Conservation (phyloP, 2,329 filamentous ascomycete genomes). For the Talaromyces verruculosus region DNA sequence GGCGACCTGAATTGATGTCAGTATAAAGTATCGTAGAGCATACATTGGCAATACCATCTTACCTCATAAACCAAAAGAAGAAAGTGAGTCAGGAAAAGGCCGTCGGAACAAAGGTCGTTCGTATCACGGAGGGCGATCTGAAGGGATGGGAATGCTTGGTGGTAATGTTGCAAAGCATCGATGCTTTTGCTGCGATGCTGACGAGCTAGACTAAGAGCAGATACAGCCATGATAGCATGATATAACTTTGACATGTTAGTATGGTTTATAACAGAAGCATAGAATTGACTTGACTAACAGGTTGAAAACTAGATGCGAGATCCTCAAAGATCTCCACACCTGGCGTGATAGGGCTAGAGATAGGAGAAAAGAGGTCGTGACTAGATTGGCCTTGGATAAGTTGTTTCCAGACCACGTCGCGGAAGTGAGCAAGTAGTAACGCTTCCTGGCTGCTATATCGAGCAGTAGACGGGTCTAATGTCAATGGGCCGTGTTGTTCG, state of each 20-base stretch:
- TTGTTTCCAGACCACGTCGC: slow-evolving; percentile 44
- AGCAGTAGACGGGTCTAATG: slow-evolving; percentile 20
- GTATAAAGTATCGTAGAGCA: neutral
- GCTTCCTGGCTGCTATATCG: slow-evolving; percentile 34
- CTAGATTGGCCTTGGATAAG: slow-evolving; percentile 35
- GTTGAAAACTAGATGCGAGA: slow-evolving; percentile 52
- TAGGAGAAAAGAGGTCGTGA: slow-evolving; percentile 24
- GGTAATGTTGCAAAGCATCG: slow-evolving; percentile 56
- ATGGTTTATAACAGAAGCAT: neutral
- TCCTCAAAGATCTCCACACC: slow-evolving; percentile 47
- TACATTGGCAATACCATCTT: slow-evolving; percentile 21
- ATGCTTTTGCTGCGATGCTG: slow-evolving; percentile 48
- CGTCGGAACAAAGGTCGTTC: slow-evolving; percentile 56
- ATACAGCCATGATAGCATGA: slow-evolving; percentile 60
- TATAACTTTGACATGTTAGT: slow-evolving; percentile 46
- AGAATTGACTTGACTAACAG: slow-evolving; percentile 42
- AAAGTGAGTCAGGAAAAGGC: slow-evolving; percentile 58
- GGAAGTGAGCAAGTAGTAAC: slow-evolving; percentile 41
- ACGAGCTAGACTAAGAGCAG: slow-evolving; percentile 53
- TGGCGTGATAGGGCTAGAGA: slow-evolving; percentile 29
- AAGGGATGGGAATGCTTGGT: slow-evolving; percentile 53
- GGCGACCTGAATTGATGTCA: slow-evolving; percentile 39
- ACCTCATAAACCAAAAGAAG: slow-evolving; percentile 59
- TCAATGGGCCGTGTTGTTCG: slow-evolving; percentile 26
- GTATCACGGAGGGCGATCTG: slow-evolving; percentile 46